phyloP scores from a whole-genome alignment of 2,329 filamentous ascomycete genomes.

The Lachnellula arida region DNA sequence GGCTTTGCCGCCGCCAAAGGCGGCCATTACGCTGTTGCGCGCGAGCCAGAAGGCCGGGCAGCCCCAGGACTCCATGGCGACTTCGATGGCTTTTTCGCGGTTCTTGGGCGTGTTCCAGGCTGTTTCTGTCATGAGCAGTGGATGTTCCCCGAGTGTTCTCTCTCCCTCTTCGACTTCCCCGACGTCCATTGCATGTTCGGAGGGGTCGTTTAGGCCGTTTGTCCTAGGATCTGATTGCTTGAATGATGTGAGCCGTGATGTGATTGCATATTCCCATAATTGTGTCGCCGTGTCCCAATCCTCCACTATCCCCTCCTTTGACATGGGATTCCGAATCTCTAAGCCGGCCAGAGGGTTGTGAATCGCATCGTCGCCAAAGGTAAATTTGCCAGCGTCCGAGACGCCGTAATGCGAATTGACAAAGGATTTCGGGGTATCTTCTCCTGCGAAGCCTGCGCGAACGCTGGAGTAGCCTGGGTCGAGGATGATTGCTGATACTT shows the following conservation, averaged over 20 bases:
- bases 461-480: constrained; percentile 89
- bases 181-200: constrained; percentile 52
- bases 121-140: constrained; percentile 87
- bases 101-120: constrained; percentile 87
- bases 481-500: constrained; percentile 94
- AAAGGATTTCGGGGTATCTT: constrained; percentile 93
- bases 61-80: constrained; percentile 96
- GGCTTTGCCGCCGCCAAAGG: constrained; percentile 89
- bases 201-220: constrained; percentile 66
- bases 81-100: constrained; percentile 89
- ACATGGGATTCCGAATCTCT: constrained; percentile 90
- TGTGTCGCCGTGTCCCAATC: constrained; percentile 91
- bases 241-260: constrained; percentile 77
- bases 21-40: constrained; percentile 80
- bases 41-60: constrained; percentile 92
- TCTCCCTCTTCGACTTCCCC: constrained; percentile 55
- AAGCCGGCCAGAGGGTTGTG: constrained; percentile 69
- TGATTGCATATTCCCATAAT: constrained; percentile 90
- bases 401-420: constrained; percentile 84
- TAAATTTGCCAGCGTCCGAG: constrained; percentile 45
- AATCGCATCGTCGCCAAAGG: constrained; percentile 90
- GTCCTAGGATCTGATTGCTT: constrained; percentile 64
- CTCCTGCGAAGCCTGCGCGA: constrained; percentile 93
- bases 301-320: constrained; percentile 81
- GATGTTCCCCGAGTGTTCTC: constrained; percentile 82